phyloP scores from a whole-genome alignment of 73 alveolate genomes.

The Tetrahymena thermophila region DNA sequence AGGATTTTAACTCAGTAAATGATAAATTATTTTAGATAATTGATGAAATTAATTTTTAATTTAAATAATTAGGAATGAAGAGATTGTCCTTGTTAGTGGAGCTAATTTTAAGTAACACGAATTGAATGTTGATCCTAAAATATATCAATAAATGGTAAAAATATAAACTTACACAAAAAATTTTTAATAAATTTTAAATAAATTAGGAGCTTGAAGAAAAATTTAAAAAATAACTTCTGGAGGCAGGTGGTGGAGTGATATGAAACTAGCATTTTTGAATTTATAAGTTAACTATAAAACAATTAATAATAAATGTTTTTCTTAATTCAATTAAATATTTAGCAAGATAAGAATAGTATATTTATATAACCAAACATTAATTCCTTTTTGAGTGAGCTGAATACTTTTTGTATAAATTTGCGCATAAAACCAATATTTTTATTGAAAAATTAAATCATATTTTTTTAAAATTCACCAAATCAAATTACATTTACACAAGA shows the following conservation, averaged over 20 bases:
- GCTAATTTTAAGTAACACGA: background rate
- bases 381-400: no score
- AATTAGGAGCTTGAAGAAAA: background rate
- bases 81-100: background rate
- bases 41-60: background rate
- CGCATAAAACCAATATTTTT: no score
- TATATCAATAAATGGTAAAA: background rate
- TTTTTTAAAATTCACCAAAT: no score
- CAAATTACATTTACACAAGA: no score
- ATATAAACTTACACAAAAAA: background rate
- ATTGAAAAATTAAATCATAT: no score
- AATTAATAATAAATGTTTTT: no score
- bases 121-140: background rate
- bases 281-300: background rate
- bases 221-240: background rate
- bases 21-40: background rate
- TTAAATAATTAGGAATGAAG: background rate
- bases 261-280: no score
- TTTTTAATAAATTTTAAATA: no score
- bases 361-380: no score
- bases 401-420: no score
- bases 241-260: background rate
- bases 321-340: no score
- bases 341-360: no score
- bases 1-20: background rate